These are phyloP conservation scores for Sanghuangporus weigelae DNA, from an alignment of 1,284 basidiomycete genomes.

Conservation along the genomic window DNA sequence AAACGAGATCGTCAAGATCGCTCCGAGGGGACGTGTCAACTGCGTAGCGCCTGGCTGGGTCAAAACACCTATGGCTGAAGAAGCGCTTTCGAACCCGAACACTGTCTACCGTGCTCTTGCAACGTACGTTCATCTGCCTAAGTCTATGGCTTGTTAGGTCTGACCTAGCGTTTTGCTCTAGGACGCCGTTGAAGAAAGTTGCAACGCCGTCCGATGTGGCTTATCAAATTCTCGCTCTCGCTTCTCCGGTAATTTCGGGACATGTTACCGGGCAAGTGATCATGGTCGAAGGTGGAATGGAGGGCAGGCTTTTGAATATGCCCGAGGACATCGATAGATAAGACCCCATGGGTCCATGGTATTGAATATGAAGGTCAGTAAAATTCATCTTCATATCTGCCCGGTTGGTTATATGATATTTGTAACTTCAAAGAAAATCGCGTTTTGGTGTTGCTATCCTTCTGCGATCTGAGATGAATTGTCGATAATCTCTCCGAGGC, in stretches of 20 bases:
- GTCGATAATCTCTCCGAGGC: no score
- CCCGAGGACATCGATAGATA: constrained; percentile 28
- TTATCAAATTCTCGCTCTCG: constrained; percentile 56
- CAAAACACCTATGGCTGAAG: constrained; percentile 53
- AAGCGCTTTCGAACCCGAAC: constrained; percentile 40
- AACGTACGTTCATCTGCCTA: constrained; percentile 40
- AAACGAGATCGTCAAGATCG: constrained; percentile 76
- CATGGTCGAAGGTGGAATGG: constrained; percentile 76
- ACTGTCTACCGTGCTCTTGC: constrained; percentile 52
- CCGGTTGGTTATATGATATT: no score
- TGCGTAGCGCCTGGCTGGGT: constrained; percentile 71
- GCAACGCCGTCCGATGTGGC: constrained; percentile 61
- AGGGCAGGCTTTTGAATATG: constrained; percentile 50
- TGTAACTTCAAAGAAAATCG: no score
- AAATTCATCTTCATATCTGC: no score
- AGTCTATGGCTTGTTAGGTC: neutral
- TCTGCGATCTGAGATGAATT: no score
- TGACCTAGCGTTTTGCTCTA: constrained; percentile 24
- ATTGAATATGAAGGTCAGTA: no score
- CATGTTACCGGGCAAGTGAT: constrained; percentile 68
- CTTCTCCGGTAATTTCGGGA: constrained; percentile 59
- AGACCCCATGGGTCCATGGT: no score
- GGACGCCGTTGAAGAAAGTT: constrained; percentile 68
- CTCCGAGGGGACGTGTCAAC: constrained; percentile 67
- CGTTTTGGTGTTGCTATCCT: no score